A percentile compares a stretch with the other conserved stretches of the same genome.
phyloP scores from a whole-genome alignment of 768 basidiomycete species.

The Podaxis mareebaensis region DNA sequence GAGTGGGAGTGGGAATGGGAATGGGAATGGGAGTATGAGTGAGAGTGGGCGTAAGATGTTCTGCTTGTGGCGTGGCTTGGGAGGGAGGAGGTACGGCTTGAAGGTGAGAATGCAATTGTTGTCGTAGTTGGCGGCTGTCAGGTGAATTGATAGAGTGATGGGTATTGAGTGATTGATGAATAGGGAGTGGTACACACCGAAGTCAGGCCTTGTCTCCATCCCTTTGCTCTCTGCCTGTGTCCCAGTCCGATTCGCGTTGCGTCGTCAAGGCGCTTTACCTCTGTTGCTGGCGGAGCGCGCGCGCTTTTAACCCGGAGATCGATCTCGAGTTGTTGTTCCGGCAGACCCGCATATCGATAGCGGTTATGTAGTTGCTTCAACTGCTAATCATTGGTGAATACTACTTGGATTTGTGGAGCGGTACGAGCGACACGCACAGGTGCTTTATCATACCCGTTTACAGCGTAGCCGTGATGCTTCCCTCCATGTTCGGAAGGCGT shows the following conservation, averaged over 20 bases:
- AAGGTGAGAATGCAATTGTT: background rate
- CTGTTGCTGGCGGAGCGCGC: background rate
- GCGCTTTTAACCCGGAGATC: background rate
- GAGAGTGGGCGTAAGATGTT: background rate
- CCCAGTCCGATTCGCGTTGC: background rate
- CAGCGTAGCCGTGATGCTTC: background rate
- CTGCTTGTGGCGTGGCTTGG: background rate
- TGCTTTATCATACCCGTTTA: background rate
- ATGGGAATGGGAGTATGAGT: background rate
- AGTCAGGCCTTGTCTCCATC: background rate
- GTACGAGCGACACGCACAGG: background rate
- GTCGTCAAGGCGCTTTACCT: background rate
- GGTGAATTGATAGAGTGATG: background rate
- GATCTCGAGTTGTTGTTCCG: background rate
- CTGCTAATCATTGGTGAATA: background rate
- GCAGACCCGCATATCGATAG: background rate
- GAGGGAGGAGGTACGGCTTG: slow-evolving; percentile 4
- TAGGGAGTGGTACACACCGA: background rate
- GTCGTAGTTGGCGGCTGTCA: background rate
- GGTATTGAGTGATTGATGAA: background rate
- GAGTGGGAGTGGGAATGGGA: background rate
- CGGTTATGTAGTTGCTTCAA: background rate
- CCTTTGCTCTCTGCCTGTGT: background rate
- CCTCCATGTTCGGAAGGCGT: background rate
- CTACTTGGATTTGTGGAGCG: background rate